Evolutionary conservation across 2,329 filamentous ascomycete species (phyloP).

Genomic region (Mycogone perniciosa): DNA sequence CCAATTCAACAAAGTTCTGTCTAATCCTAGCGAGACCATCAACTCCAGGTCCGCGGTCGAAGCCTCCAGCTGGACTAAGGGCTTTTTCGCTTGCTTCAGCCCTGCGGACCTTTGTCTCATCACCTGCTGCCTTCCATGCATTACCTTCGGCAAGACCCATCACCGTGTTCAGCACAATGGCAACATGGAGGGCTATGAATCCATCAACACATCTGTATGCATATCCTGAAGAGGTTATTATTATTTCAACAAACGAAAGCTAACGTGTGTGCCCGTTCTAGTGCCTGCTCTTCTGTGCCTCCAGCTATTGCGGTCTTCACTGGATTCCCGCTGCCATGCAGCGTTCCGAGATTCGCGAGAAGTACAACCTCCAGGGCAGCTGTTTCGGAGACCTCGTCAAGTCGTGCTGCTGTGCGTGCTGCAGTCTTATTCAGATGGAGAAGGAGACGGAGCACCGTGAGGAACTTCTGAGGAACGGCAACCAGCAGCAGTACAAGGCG

Average conservation of each 20-base stretch:
- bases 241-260: not conserved
- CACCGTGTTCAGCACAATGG: slow-evolving; percentile 37
- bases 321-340: slow-evolving; percentile 41
- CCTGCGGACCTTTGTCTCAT: slow-evolving; percentile 40
- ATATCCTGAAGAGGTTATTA: not conserved
- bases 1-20: slow-evolving; percentile 37
- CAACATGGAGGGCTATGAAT: slow-evolving; percentile 38
- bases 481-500: slow-evolving; percentile 17
- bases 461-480: slow-evolving; percentile 14
- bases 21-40: slow-evolving; percentile 35
- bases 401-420: slow-evolving; percentile 41
- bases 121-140: slow-evolving; percentile 40
- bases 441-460: slow-evolving; percentile 39
- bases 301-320: slow-evolving; percentile 33
- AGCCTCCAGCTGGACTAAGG: slow-evolving; percentile 32
- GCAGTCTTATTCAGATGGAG: slow-evolving; percentile 40
- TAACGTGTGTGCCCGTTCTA: slow-evolving; percentile 14
- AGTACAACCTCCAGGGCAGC: slow-evolving; percentile 39
- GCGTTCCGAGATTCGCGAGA: slow-evolving; percentile 38
- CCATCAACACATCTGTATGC: slow-evolving; percentile 41
- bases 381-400: slow-evolving; percentile 36
- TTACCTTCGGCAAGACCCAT: slow-evolving; percentile 44
- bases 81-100: slow-evolving; percentile 40
- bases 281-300: slow-evolving; percentile 40
- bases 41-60: slow-evolving; percentile 35